Conservation (phyloP, 1,284 basidiomycete species). For the Athelia sp. region DNA sequence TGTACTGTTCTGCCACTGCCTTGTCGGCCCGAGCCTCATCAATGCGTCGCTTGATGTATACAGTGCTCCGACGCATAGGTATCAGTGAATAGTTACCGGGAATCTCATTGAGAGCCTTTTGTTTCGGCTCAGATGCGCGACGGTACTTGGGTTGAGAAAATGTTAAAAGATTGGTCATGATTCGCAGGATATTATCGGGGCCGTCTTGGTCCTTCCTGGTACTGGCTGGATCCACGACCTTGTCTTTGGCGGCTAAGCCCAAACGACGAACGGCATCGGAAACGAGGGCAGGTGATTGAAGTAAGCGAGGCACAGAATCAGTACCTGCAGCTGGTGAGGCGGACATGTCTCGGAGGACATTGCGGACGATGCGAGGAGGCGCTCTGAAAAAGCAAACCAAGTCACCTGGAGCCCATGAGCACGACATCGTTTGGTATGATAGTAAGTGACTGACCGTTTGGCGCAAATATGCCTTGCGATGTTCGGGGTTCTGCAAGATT, state of each 20-base stretch:
- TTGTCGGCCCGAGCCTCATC: constrained; percentile 52
- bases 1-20: constrained; percentile 62
- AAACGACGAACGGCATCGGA: constrained; percentile 65
- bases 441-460: constrained; percentile 57
- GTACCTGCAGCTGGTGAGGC: constrained; percentile 30
- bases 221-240: constrained; percentile 30
- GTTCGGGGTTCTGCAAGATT: constrained; percentile 77
- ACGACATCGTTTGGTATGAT: constrained; percentile 1
- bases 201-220: constrained; percentile 36
- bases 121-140: constrained; percentile 28
- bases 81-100: constrained; percentile 32
- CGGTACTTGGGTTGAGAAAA: constrained; percentile 46
- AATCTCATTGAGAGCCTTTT: constrained; percentile 20
- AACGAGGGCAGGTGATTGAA: constrained; percentile 59
- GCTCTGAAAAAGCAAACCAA: constrained; percentile 83
- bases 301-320: constrained; percentile 23
- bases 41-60: constrained; percentile 63
- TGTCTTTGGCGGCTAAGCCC: constrained; percentile 54
- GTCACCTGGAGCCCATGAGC: constrained; percentile 48
- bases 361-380: constrained; percentile 63
- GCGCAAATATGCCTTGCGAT: constrained; percentile 81
- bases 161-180: constrained; percentile 70
- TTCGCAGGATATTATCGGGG: constrained; percentile 51
- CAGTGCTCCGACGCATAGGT: constrained; percentile 48
- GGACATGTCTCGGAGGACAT: constrained; percentile 45